Conservation (phyloP, 2,329 filamentous ascomycete genomes). For the Neonectria faginata region DNA sequence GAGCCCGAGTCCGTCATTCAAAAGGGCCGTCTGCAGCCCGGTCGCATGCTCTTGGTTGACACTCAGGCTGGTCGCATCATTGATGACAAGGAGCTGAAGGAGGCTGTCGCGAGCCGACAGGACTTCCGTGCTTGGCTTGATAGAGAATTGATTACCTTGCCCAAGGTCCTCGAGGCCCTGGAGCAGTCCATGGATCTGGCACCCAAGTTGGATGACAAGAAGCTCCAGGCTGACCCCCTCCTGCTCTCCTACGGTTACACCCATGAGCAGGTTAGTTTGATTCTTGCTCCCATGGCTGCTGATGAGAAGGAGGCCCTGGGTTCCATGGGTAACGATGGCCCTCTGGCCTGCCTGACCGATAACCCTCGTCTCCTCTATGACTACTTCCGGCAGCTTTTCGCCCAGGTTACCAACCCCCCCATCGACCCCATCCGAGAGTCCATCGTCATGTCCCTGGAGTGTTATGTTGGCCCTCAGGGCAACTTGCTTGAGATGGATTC, state of each 20-base stretch:
- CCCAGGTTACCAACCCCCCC: conserved; percentile 96
- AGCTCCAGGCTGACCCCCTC: conserved; percentile 85
- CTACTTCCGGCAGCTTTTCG: conserved; percentile 98
- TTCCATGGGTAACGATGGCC: conserved; percentile 98
- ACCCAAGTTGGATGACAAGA: conserved; percentile 73
- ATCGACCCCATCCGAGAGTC: conserved; percentile 98
- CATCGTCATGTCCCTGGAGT: conserved; percentile 97
- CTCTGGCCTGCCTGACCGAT: conserved; percentile 89
- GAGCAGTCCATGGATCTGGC: conserved; percentile 72
- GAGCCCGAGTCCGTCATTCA: conserved; percentile 91
- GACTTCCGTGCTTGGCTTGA: conserved; percentile 93
- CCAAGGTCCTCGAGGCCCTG: conserved; percentile 75
- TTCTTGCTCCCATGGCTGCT: conserved; percentile 94
- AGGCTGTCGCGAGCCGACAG: conserved; percentile 84
- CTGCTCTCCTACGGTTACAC: conserved; percentile 93
- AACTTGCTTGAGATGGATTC: conserved; percentile 95
- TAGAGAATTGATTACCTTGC: conserved; percentile 84
- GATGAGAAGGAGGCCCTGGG: conserved; percentile 97
- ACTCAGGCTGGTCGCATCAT: conserved; percentile 91
- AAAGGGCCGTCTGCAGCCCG: conserved; percentile 93
- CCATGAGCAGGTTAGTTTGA: conserved; percentile 91
- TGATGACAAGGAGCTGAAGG: conserved; percentile 92
- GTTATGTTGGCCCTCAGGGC: conserved; percentile 95
- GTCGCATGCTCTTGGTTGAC: conserved; percentile 95
- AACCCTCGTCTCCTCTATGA: conserved; percentile 91